These are phyloP conservation scores for Paramecium caudatum DNA, from an alignment of 73 alveolate species.

Conservation along the genomic window DNA sequence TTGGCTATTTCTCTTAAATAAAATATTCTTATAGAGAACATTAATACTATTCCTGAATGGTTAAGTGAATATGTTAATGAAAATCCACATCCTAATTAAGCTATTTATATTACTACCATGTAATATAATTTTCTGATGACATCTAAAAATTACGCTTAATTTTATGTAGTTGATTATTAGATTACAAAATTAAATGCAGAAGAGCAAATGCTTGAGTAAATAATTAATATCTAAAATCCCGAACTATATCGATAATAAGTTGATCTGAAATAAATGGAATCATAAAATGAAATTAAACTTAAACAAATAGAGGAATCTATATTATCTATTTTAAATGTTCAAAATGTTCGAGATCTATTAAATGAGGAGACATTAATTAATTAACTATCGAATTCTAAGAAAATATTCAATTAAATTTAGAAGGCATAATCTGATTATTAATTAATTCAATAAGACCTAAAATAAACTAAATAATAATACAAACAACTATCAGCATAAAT, in stretches of 20 bases:
- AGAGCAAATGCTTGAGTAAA: slow-evolving; percentile 77
- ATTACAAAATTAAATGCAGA: slow-evolving; percentile 82
- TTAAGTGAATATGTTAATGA: background rate
- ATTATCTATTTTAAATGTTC: slow-evolving; percentile 60
- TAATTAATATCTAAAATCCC: slow-evolving; percentile 77
- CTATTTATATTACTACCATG: slow-evolving; percentile 57
- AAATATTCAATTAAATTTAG: slow-evolving; percentile 69
- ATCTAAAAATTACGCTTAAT: slow-evolving; percentile 42
- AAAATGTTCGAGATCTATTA: slow-evolving; percentile 79
- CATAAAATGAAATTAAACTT: slow-evolving; percentile 56
- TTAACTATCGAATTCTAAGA: slow-evolving; percentile 85
- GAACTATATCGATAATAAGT: slow-evolving; percentile 78
- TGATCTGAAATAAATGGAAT: slow-evolving; percentile 77
- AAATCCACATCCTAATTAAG: slow-evolving; percentile 33
- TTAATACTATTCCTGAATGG: slow-evolving; percentile 20
- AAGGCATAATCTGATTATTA: slow-evolving; percentile 76
- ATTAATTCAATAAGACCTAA: slow-evolving; percentile 72
- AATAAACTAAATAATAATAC: slow-evolving; percentile 79
- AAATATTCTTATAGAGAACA: slow-evolving; percentile 54
- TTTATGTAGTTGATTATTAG: slow-evolving; percentile 76
- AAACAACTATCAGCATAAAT: slow-evolving; percentile 87
- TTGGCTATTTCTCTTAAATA: slow-evolving; percentile 3
- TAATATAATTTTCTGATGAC: slow-evolving; percentile 43
- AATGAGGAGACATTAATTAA: slow-evolving; percentile 88
- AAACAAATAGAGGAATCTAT: slow-evolving; percentile 73